Evolutionary conservation across 495 filamentous ascomycete genomes (phyloP).

Genomic region (Lophiostoma macrostomum): DNA sequence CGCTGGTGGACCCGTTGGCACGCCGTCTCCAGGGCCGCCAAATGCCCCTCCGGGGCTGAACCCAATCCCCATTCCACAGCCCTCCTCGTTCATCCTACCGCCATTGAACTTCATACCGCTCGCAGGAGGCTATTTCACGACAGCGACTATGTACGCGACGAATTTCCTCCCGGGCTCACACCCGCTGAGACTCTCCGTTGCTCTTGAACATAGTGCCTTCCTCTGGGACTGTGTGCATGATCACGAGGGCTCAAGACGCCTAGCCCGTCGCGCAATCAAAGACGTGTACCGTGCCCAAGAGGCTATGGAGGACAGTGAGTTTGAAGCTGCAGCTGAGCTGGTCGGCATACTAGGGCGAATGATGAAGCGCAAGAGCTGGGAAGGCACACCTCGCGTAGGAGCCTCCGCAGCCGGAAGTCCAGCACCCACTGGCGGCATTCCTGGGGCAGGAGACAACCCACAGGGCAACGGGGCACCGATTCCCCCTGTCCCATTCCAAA

Average conservation of each 20-base stretch:
- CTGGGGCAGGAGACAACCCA: conserved; percentile 1
- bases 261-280: conserved; percentile 79
- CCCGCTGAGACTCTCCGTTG: conserved; percentile 83
- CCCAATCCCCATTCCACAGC: conserved; percentile 44
- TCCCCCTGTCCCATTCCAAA: background rate
- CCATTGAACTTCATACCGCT: conserved; percentile 78
- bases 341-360: conserved; percentile 47
- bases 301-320: conserved; percentile 81
- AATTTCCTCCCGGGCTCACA: conserved; percentile 77
- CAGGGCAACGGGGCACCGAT: conserved; percentile 3
- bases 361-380: conserved; percentile 42
- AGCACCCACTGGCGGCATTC: conserved; percentile 9
- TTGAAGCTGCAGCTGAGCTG: conserved; percentile 51
- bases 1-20: conserved; percentile 30
- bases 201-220: conserved; percentile 92
- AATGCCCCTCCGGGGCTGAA: conserved; percentile 42
- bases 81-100: conserved; percentile 70
- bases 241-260: conserved; percentile 61
- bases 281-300: conserved; percentile 89
- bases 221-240: conserved; percentile 92
- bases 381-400: conserved; percentile 34
- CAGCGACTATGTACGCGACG: conserved; percentile 72
- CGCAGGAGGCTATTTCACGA: conserved; percentile 75
- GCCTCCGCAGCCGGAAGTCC: conserved; percentile 19
- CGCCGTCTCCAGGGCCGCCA: conserved; percentile 43